Percentiles rank a stretch among this genome's conserved stretches.
Conservation (phyloP, 768 basidiomycete species). For the Pulveroboletus sp. region DNA sequence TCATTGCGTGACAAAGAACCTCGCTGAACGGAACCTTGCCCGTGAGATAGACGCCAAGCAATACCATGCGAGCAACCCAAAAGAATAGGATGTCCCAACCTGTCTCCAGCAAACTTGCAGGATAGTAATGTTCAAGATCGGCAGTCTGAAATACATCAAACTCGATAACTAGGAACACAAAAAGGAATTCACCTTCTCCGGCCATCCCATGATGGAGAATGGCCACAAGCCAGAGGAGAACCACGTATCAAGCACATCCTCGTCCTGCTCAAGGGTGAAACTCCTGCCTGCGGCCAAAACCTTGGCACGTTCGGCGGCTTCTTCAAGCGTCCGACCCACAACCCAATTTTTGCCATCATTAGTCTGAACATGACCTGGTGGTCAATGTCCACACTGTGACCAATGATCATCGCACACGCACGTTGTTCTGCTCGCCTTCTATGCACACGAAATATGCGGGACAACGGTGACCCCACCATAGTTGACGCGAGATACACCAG, state of each 20-base stretch:
- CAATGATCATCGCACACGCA: conserved; percentile 27
- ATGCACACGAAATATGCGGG: conserved; percentile 91
- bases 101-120: conserved; percentile 87
- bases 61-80: conserved; percentile 99
- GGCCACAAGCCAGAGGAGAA: conserved; percentile 98
- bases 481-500: conserved; percentile 98
- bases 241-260: conserved; percentile 98
- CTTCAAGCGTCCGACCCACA: conserved; percentile 71
- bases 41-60: conserved; percentile 87
- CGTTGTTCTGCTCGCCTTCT: conserved; percentile 70
- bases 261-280: conserved; percentile 86
- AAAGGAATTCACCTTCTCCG: conserved; percentile 58
- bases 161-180: background rate
- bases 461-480: conserved; percentile 99
- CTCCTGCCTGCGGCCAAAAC: conserved; percentile 57
- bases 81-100: conserved; percentile 99
- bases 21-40: conserved; percentile 91
- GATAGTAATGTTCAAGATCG: conserved; percentile 82
- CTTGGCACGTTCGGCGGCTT: conserved; percentile 74
- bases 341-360: conserved; percentile 86
- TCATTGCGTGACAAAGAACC: conserved; percentile 97
- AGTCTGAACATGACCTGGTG: conserved; percentile 33
- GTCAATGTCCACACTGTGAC: background rate
- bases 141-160: conserved; percentile 47
- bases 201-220: conserved; percentile 97